A percentile compares a stretch with the other conserved stretches of the same genome.
Conservation (phyloP, 2,329 filamentous ascomycete species). For the Furcasterigmium sp. region DNA sequence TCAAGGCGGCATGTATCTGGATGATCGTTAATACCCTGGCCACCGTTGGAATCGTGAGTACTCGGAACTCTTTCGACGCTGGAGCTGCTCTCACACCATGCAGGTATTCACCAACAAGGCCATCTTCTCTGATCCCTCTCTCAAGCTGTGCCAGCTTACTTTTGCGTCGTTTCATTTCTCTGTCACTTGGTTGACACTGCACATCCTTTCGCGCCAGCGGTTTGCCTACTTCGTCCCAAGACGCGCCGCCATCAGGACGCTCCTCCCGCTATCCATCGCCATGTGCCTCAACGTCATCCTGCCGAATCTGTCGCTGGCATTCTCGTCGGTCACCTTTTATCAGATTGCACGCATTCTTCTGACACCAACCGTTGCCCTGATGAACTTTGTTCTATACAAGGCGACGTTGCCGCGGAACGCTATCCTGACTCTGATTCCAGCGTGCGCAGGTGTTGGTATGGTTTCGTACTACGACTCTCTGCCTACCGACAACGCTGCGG, state of each 20-base stretch:
- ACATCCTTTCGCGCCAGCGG: conserved; percentile 50
- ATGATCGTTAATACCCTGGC: conserved; percentile 57
- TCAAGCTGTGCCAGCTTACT: conserved; percentile 57
- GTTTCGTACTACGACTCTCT: conserved; percentile 66
- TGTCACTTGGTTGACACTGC: conserved; percentile 60
- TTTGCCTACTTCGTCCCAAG: conserved; percentile 56
- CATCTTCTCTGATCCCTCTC: conserved; percentile 58
- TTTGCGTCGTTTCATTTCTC: conserved; percentile 67
- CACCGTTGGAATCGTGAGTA: conserved; percentile 55
- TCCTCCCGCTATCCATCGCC: conserved; percentile 59
- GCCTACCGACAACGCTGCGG: conserved; percentile 35
- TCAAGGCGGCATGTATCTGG: conserved; percentile 42
- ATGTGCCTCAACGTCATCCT: conserved; percentile 68
- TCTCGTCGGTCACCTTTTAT: conserved; percentile 65
- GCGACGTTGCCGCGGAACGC: conserved; percentile 50
- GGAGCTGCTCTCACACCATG: background rate
- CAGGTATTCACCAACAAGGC: conserved; percentile 69
- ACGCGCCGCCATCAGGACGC: conserved; percentile 46
- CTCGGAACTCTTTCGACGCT: background rate
- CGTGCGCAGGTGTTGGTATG: conserved; percentile 59
- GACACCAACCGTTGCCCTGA: conserved; percentile 58
- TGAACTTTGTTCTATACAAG: conserved; percentile 59
- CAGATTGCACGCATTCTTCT: conserved; percentile 64
- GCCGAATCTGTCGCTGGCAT: conserved; percentile 62
- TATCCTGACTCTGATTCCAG: conserved; percentile 50